These are phyloP conservation scores for Talaromyces stipitatus DNA, from an alignment of 495 filamentous ascomycete species.

Conservation along the genomic window DNA sequence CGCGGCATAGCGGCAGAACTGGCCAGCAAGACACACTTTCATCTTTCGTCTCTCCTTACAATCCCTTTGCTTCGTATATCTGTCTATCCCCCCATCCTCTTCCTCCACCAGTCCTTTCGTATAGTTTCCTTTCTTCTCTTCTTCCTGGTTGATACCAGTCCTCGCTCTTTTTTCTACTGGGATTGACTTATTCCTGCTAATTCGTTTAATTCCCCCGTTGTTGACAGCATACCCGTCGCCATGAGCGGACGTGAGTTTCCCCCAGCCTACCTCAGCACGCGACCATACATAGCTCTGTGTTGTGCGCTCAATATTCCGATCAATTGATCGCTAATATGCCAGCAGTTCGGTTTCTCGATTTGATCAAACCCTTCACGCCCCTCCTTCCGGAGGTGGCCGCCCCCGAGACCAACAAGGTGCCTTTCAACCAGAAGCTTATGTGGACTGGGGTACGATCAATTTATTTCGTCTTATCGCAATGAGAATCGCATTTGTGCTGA, in stretches of 20 bases:
- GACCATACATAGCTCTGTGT: slow-evolving; percentile 22
- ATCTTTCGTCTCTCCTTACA: background rate
- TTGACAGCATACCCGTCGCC: slow-evolving; percentile 16
- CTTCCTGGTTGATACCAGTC: background rate
- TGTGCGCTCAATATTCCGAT: background rate
- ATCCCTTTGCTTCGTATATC: background rate
- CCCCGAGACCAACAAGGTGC: slow-evolving; percentile 81
- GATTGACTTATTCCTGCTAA: background rate
- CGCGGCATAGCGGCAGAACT: slow-evolving; percentile 4
- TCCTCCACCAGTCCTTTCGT: background rate
- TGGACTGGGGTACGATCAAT: slow-evolving; percentile 76
- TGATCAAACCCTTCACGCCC: slow-evolving; percentile 98
- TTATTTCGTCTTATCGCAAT: background rate
- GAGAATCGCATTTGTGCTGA: slow-evolving; percentile 19
- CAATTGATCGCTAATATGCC: slow-evolving; percentile 3
- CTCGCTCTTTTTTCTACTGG: slow-evolving; percentile 2
- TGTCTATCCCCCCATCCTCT: background rate
- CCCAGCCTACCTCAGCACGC: slow-evolving; percentile 13
- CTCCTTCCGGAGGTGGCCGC: slow-evolving; percentile 98
- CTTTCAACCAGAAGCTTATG: slow-evolving; percentile 99
- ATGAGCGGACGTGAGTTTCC: slow-evolving; percentile 42
- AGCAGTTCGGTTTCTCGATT: slow-evolving; percentile 96
- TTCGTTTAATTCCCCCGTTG: background rate
- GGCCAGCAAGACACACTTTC: slow-evolving; percentile 5
- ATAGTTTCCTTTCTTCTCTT: slow-evolving; percentile 1